Evolutionary conservation across 805 yeast genomes (phyloP).

Genomic region (Candida sphagnicola): DNA sequence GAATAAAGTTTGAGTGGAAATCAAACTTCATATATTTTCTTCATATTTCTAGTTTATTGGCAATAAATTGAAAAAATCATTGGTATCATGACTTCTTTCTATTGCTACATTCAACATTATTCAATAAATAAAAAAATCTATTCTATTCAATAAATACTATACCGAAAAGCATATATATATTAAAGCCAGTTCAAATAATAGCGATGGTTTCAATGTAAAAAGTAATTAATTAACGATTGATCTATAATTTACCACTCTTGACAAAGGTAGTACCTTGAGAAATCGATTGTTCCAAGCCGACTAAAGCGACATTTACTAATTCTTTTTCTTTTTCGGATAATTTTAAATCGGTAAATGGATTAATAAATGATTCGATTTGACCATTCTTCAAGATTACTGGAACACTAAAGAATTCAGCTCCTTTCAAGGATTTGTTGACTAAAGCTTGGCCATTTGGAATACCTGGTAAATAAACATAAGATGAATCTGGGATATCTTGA

Average conservation of each 20-base stretch:
- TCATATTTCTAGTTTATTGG: no score
- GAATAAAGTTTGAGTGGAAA: no score
- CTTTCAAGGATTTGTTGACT: conserved; percentile 30
- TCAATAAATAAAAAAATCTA: no score
- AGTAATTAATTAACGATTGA: neutral
- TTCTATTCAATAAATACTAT: no score
- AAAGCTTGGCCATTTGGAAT: conserved; percentile 44
- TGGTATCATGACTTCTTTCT: no score
- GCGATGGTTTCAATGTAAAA: no score
- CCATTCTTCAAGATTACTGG: conserved; percentile 43
- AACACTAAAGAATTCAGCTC: conserved; percentile 44
- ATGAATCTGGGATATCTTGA: conserved; percentile 37
- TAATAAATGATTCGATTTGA: conserved; percentile 30
- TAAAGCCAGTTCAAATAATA: conserved; percentile 1
- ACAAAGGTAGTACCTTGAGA: conserved; percentile 40
- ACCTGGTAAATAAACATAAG: conserved; percentile 54
- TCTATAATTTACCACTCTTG: conserved; percentile 31
- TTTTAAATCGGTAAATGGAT: conserved; percentile 30
- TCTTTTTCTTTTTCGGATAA: conserved; percentile 27
- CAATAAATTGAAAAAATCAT: no score
- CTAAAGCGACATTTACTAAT: conserved; percentile 34
- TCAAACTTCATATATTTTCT: no score
- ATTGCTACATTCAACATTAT: no score
- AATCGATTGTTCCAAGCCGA: conserved; percentile 36
- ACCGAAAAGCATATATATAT: no score